Percentiles rank a stretch among this genome's conserved stretches.
Conservation (phyloP, 2,329 filamentous ascomycete species). For the Epichloe festucae region DNA sequence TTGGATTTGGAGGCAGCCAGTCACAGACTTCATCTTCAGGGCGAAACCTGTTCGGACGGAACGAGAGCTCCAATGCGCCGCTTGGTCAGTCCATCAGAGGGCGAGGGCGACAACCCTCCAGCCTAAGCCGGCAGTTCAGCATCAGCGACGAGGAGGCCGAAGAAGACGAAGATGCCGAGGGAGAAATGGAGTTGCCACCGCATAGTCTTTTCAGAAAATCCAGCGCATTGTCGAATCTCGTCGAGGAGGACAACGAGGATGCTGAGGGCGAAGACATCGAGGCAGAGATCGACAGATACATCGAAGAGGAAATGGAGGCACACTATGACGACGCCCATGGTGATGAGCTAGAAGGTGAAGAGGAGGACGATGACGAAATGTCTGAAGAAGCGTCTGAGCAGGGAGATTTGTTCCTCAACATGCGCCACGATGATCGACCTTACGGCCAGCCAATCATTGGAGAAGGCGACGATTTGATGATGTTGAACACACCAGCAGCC, state of each 20-base stretch:
- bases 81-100: slow-evolving; percentile 36
- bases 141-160: slow-evolving; percentile 20
- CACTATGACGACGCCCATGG: slow-evolving; percentile 24
- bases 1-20: slow-evolving; percentile 24
- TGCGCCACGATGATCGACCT: slow-evolving; percentile 28
- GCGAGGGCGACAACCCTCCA: slow-evolving; percentile 32
- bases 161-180: slow-evolving; percentile 20
- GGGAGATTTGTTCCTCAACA: slow-evolving; percentile 37
- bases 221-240: slow-evolving; percentile 6
- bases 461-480: slow-evolving; percentile 38
- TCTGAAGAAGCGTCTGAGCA: slow-evolving; percentile 29
- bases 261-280: slow-evolving; percentile 20
- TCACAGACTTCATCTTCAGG: slow-evolving; percentile 13
- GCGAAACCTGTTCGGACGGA: slow-evolving; percentile 25
- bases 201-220: slow-evolving; percentile 21
- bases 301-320: slow-evolving; percentile 24
- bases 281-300: slow-evolving; percentile 23
- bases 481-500: slow-evolving; percentile 42
- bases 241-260: slow-evolving; percentile 12
- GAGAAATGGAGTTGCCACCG: slow-evolving; percentile 21
- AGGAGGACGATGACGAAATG: slow-evolving; percentile 24
- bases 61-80: slow-evolving; percentile 26
- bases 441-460: slow-evolving; percentile 27
- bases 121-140: slow-evolving; percentile 32
- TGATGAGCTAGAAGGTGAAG: slow-evolving; percentile 25